Percentiles rank a stretch among this genome's conserved stretches.
Conservation (phyloP, 805 yeast species). For the Candida krabiensis region DNA sequence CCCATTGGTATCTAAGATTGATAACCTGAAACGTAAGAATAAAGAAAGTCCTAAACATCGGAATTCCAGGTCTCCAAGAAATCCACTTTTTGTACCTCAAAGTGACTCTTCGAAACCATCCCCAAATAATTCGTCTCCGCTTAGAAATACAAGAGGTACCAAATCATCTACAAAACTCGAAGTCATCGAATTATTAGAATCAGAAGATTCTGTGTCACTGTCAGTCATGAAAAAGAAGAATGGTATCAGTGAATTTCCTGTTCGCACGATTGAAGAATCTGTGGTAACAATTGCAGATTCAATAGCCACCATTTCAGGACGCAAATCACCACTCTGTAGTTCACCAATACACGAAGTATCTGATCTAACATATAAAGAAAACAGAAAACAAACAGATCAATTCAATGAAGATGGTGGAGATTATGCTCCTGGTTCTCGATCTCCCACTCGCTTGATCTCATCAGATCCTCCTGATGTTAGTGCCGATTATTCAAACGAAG, state of each 20-base stretch:
- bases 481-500: not conserved
- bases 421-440: not conserved
- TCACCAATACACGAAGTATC: not conserved
- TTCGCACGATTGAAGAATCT: not conserved
- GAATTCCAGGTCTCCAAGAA: not conserved
- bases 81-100: conserved; percentile 8
- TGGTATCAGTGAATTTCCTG: not conserved
- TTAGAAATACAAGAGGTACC: not conserved
- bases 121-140: conserved; percentile 2
- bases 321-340: too few species aligned
- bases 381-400: not conserved
- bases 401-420: not conserved
- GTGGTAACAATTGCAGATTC: not conserved
- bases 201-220: conserved; percentile 3
- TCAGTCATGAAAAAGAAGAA: not conserved
- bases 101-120: conserved; percentile 3
- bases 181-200: conserved; percentile 12
- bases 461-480: not conserved
- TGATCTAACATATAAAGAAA: not conserved
- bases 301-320: not conserved
- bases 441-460: not conserved
- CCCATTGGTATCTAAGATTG: conserved; percentile 1
- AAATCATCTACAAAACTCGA: conserved; percentile 1
- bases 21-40: not conserved
- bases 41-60: too few species aligned